phyloP scores from a whole-genome alignment of 2,329 filamentous ascomycete genomes.

The Cercospora zeae-maydis region DNA sequence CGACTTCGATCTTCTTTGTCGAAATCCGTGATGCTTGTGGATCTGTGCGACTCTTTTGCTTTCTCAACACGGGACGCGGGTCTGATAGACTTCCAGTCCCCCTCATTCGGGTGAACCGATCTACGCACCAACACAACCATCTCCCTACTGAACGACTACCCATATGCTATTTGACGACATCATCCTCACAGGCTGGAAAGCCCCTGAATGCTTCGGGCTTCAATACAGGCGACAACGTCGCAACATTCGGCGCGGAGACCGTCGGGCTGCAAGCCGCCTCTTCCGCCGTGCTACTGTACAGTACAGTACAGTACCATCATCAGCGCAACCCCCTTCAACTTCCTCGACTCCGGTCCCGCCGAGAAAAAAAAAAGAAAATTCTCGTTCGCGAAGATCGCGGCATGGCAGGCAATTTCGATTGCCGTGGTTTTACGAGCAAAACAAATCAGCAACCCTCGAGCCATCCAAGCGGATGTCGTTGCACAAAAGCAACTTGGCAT shows the following conservation, averaged over 20 bases:
- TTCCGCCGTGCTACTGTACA: conserved; percentile 55
- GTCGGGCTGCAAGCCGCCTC: conserved; percentile 65
- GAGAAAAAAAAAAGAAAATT: no score
- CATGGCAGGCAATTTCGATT: conserved; percentile 62
- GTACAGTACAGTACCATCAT: no score
- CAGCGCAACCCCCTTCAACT: conserved; percentile 58
- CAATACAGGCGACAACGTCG: background rate
- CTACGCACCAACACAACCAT: background rate
- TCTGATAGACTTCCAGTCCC: background rate
- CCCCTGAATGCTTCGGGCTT: conserved; percentile 1
- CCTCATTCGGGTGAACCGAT: background rate
- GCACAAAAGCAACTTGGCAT: conserved; percentile 10
- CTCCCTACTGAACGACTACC: background rate
- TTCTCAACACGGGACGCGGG: background rate
- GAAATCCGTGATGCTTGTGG: background rate
- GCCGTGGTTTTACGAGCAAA: conserved; percentile 65
- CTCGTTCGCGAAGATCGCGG: conserved; percentile 55
- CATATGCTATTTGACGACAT: conserved; percentile 6
- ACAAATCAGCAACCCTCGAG: conserved; percentile 7
- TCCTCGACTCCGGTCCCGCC: conserved; percentile 56
- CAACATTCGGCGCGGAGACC: conserved; percentile 43
- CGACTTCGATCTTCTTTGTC: background rate
- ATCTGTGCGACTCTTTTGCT: background rate
- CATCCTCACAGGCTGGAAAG: conserved; percentile 4
- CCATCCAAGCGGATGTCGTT: background rate